Base-by-base conservation (phyloP, 768 basidiomycete genomes). In the Epithele typhae region DNA sequence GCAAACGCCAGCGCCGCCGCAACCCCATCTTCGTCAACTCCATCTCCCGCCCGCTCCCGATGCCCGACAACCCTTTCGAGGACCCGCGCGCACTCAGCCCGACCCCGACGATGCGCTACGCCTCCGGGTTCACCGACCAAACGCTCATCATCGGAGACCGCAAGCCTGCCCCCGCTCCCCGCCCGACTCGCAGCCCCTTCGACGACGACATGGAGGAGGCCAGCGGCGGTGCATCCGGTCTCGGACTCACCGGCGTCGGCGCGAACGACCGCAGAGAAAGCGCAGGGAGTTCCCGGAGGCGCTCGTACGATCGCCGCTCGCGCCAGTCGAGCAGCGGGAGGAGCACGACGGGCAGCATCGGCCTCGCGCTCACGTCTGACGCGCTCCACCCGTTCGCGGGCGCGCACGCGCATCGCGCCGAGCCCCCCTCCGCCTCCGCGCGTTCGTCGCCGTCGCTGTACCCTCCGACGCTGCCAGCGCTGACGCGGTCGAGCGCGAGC, bases 21-120 rank as follows among this genome's bases (percentile, higher is more conserved):
- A 47, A 37, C 23, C 55, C 53, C 19, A 53, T 54, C 32, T 52
- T 52, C 42, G 43, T 52, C 37, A 36, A 46, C 37, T 56, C 53
- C 30, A 62, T 53, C 49, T 58, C 51, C 32, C 58, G 45, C 33
- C 54, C 47, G 33, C 57, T 53, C 23, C 56, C 59, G 14, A 48
- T 52, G 32, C 57, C 55, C 7, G 56, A 56, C n/a, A 57, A 58
- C 50, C 70, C 73, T 3, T 75, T 74, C 62, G 61, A 66, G 37
- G 64, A 62, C 45, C 64, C 64, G 38, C 56, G 55, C 17, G n/a
- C n/a, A n/a, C 52, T 49, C 22, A 34, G 54, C 14, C 49, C 54
- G 19, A 55, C 49, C n/a, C 53, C 57, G 32, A 40, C 45, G 34
- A 55, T 59, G 48, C 56, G 54, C n/a, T 48, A 48, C 25, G 37